A percentile compares a stretch with the other conserved stretches of the same genome.
These are phyloP conservation scores for Solanum aculeatissimum DNA, from an alignment of 305 asterid species.

Conservation along the genomic window DNA sequence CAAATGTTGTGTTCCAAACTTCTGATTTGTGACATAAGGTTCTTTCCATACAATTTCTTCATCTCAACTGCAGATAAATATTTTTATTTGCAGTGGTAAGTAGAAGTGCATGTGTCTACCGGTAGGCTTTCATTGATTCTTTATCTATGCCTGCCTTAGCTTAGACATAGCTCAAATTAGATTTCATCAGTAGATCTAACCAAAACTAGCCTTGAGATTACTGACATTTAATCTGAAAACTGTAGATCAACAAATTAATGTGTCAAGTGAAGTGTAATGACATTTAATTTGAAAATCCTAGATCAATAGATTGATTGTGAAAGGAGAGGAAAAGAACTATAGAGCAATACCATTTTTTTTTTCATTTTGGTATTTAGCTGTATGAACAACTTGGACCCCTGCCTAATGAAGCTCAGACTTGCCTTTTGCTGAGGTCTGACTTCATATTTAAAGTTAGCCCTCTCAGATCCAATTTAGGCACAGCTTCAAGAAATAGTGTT, in stretches of 20 bases:
- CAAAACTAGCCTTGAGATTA: neutral
- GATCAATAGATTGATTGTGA: neutral
- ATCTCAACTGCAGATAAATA: neutral
- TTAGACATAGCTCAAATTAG: neutral
- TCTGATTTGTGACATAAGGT: neutral
- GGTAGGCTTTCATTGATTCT: neutral
- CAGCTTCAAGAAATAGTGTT: neutral
- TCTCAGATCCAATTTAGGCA: neutral
- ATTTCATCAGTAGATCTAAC: neutral
- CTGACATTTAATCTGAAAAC: neutral
- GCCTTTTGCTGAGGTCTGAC: neutral
- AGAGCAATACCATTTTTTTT: neutral
- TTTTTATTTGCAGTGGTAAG: neutral
- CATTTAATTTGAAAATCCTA: neutral
- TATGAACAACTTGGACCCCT: neutral
- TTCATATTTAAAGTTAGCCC: neutral
- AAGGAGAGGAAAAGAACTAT: neutral
- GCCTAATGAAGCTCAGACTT: neutral
- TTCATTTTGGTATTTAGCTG: neutral
- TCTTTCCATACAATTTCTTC: neutral
- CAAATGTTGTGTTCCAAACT: neutral
- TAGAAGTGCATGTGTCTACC: neutral
- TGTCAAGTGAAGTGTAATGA: neutral
- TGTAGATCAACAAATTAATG: neutral
- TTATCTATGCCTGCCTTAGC: neutral